A percentile compares a stretch with the other conserved stretches of the same genome.
These are phyloP conservation scores for Sabuloglossum arenarium DNA, from an alignment of 495 filamentous ascomycete species.

Conservation along the genomic window DNA sequence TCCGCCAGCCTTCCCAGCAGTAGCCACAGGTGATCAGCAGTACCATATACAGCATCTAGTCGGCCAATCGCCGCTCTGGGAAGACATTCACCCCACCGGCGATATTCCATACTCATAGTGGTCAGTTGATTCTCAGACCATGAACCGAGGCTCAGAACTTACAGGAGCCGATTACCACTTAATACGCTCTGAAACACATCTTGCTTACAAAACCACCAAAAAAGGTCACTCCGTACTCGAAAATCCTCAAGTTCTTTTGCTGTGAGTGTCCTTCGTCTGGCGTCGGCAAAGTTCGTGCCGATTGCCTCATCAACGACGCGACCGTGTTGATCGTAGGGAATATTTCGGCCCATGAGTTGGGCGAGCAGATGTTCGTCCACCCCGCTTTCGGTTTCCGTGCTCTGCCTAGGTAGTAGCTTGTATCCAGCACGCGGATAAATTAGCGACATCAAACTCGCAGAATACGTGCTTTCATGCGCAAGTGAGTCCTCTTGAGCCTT, in stretches of 20 bases:
- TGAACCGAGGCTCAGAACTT: constrained; percentile 20
- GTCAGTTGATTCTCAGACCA: constrained; percentile 1
- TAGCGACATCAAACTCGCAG: neutral
- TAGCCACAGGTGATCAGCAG: constrained; percentile 67
- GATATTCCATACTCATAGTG: constrained; percentile 46
- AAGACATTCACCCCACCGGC: constrained; percentile 62
- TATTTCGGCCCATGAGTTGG: constrained; percentile 21
- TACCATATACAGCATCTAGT: constrained; percentile 65
- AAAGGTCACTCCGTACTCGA: constrained; percentile 66
- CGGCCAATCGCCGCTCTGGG: constrained; percentile 63
- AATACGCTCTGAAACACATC: constrained; percentile 81
- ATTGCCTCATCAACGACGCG: constrained; percentile 17
- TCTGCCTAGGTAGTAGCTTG: neutral
- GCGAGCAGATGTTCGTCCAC: constrained; percentile 20
- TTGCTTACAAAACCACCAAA: constrained; percentile 94
- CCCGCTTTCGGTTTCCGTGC: neutral
- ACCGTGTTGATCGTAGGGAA: constrained; percentile 26
- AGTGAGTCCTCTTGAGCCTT: constrained; percentile 3
- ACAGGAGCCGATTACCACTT: constrained; percentile 71
- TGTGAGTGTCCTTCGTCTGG: constrained; percentile 23
- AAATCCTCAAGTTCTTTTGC: constrained; percentile 58
- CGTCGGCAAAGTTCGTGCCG: neutral
- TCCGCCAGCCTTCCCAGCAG: constrained; percentile 63
- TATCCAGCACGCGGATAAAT: neutral
- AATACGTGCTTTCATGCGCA: neutral